Percentiles rank a stretch among this genome's conserved stretches.
Evolutionary conservation across 768 basidiomycete genomes (phyloP).

Genomic region (Leccinum subgranulosum): DNA sequence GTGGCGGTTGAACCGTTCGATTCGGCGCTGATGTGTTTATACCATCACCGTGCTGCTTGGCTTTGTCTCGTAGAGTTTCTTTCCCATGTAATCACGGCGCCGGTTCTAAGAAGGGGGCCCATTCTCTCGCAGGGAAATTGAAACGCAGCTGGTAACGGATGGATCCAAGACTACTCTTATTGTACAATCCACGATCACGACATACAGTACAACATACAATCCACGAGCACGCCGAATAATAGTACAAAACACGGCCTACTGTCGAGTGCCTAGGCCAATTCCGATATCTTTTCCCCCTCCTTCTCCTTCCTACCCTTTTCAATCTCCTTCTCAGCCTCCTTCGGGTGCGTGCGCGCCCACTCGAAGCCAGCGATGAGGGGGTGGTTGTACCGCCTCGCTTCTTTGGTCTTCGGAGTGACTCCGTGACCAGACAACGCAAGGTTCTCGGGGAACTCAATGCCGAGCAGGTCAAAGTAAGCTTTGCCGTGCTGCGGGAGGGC

Average conservation of each 20-base stretch:
- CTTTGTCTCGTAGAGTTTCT: too few relatives aligned
- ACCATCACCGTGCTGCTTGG: too few relatives aligned
- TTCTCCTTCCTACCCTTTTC: background rate
- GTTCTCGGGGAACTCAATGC: fast-evolving
- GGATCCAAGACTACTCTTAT: too few relatives aligned
- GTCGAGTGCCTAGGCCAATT: background rate
- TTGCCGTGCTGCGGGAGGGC: background rate
- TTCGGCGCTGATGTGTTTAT: too few relatives aligned
- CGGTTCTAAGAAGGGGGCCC: too few relatives aligned
- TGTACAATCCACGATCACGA: too few relatives aligned
- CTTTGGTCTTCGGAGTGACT: background rate
- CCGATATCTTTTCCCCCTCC: background rate
- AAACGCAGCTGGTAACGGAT: background rate
- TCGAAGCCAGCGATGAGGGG: background rate
- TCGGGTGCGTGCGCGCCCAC: background rate
- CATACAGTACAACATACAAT: too few relatives aligned
- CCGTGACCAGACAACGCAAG: background rate
- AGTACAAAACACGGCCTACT: too few relatives aligned
- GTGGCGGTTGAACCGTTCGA: too few relatives aligned
- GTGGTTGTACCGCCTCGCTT: background rate
- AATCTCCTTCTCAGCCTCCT: background rate
- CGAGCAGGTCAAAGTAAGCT: background rate
- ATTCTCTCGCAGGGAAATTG: background rate
- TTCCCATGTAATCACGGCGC: too few relatives aligned
- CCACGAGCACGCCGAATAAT: too few relatives aligned